Evolutionary conservation across 2,329 filamentous ascomycete genomes (phyloP).

Genomic region (Ceratocystis destructans): DNA sequence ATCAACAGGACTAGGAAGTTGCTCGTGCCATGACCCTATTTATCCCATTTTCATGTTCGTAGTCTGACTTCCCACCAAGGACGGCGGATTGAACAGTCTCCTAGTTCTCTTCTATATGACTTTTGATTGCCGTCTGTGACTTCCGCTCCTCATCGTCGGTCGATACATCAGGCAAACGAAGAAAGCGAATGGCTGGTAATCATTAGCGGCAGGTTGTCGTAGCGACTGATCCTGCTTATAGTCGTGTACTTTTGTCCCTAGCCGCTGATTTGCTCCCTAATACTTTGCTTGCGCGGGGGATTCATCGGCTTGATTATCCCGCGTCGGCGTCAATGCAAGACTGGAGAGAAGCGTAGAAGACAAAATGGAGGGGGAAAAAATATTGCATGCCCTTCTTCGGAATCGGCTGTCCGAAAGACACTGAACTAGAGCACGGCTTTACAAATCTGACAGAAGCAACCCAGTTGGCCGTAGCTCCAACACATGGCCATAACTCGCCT

Average conservation of each 20-base stretch:
- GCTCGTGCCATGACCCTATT: not conserved
- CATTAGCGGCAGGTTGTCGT: not conserved
- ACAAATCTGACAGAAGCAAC: not conserved
- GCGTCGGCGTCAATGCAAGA: not conserved
- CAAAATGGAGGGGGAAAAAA: too few species aligned
- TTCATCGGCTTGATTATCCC: not conserved
- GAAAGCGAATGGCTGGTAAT: not conserved
- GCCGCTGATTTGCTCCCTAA: not conserved
- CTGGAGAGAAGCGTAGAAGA: not conserved
- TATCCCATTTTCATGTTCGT: not conserved
- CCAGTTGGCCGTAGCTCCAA: not conserved
- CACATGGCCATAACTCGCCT: not conserved
- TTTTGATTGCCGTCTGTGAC: not conserved
- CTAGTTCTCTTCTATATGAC: not conserved
- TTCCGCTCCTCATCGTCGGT: not conserved
- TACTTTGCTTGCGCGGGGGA: not conserved
- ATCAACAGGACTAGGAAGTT: not conserved
- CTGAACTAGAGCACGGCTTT: not conserved
- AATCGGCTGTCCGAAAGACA: not conserved
- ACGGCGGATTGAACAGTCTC: not conserved
- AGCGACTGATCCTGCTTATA: not conserved
- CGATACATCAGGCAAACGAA: not conserved
- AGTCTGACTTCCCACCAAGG: not conserved
- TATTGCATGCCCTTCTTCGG: not conserved
- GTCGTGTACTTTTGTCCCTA: not conserved